Percentiles rank a stretch among this genome's conserved stretches.
Evolutionary conservation across 2,329 filamentous ascomycete genomes (phyloP).

Genomic region (Botrytis cinerea): DNA sequence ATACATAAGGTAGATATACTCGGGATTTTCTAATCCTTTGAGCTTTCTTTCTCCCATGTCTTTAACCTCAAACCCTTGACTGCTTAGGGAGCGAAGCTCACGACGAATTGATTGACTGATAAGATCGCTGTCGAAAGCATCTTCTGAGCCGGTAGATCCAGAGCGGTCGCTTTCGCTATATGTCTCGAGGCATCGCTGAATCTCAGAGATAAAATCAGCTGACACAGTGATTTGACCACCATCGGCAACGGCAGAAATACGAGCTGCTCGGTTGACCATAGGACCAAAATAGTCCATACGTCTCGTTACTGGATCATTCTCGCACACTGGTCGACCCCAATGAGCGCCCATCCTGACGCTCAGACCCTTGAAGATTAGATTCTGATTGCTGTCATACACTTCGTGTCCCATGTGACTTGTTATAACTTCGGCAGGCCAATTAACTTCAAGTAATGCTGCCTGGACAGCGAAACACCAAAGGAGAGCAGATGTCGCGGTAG

Average conservation of each 20-base stretch:
- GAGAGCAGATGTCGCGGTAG: constrained; percentile 89
- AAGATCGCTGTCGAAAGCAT: constrained; percentile 73
- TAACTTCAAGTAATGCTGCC: constrained; percentile 79
- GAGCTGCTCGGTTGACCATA: constrained; percentile 96
- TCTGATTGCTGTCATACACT: constrained; percentile 78
- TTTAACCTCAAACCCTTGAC: constrained; percentile 94
- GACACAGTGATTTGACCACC: constrained; percentile 97
- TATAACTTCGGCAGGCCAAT: constrained; percentile 92
- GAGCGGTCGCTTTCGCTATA: constrained; percentile 82
- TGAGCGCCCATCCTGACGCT: constrained; percentile 98
- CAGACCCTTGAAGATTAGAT: constrained; percentile 87
- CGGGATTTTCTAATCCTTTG: constrained; percentile 96
- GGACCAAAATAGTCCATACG: constrained; percentile 99
- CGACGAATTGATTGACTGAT: constrained; percentile 77
- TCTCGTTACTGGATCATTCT: constrained; percentile 91
- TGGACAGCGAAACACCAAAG: constrained; percentile 98
- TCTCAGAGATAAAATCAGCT: constrained; percentile 94
- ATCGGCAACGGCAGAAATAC: constrained; percentile 92
- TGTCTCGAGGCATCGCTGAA: constrained; percentile 84
- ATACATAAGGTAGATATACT: constrained; percentile 93
- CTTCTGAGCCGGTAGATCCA: constrained; percentile 69
- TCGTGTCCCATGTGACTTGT: constrained; percentile 83
- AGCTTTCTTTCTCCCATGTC: constrained; percentile 93
- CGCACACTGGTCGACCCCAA: constrained; percentile 91
- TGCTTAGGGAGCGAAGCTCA: constrained; percentile 82